phyloP scores from a whole-genome alignment of 176 grass and related monocot species.

The Miscanthus lutarioriparius region DNA sequence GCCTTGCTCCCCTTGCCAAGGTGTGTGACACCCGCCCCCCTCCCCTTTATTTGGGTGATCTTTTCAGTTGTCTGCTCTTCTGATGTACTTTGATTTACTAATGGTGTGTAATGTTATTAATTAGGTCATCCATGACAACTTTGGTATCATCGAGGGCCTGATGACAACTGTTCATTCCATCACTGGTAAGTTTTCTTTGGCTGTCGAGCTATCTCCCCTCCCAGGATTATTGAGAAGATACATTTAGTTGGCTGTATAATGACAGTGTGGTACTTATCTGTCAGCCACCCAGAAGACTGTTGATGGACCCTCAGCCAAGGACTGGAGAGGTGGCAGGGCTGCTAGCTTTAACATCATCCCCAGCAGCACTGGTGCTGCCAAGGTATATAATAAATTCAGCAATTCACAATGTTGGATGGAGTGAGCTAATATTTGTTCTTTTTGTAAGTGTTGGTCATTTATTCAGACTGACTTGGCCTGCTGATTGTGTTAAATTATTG shows the following conservation, averaged over 20 bases:
- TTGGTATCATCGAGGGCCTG: conserved; percentile 70
- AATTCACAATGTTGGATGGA: neutral
- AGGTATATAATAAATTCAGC: conserved; percentile 39
- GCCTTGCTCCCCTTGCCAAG: conserved; percentile 83
- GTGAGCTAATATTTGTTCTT: neutral
- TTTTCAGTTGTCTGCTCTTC: neutral
- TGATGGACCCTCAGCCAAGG: conserved; percentile 79
- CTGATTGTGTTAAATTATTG: neutral
- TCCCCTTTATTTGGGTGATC: neutral
- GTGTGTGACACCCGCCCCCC: neutral
- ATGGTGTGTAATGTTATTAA: neutral
- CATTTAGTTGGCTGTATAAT: neutral
- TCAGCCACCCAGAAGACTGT: conserved; percentile 86
- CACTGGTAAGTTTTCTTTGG: conserved; percentile 47
- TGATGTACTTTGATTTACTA: neutral
- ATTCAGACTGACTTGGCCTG: neutral
- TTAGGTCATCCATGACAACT: conserved; percentile 70
- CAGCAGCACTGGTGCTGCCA: conserved; percentile 76
- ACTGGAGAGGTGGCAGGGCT: conserved; percentile 82
- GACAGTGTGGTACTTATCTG: neutral
- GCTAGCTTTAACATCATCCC: conserved; percentile 84
- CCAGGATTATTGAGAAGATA: neutral
- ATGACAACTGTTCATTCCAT: conserved; percentile 82
- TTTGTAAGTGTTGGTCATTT: neutral
- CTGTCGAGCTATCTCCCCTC: neutral